A percentile compares a stretch with the other conserved stretches of the same genome.
phyloP scores from a whole-genome alignment of 2,329 filamentous ascomycete genomes.

The Trichoderma pleuroti region DNA sequence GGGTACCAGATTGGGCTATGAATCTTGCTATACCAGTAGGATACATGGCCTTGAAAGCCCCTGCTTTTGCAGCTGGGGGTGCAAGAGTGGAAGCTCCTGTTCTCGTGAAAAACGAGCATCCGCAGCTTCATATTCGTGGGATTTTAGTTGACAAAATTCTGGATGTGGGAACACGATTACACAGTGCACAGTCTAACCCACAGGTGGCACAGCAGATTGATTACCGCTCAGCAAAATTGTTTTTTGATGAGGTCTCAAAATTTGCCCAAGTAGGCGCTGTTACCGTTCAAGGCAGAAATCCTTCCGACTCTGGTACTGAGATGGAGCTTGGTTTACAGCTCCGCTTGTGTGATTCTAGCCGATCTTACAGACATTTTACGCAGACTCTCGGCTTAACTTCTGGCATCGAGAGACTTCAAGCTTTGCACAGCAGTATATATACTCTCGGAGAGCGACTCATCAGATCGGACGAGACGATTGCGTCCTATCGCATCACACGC shows the following conservation, averaged over 20 bases:
- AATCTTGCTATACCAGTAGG: constrained; percentile 26
- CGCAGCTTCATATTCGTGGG: constrained; percentile 23
- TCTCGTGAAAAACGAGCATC: constrained; percentile 7
- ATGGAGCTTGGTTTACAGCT: constrained; percentile 6
- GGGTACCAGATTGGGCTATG: constrained; percentile 36
- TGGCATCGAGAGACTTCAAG: constrained; percentile 13
- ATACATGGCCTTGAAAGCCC: constrained; percentile 25
- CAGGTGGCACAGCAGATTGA: constrained; percentile 22
- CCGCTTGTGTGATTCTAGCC: constrained; percentile 25
- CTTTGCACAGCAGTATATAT: not conserved
- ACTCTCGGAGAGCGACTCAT: constrained; percentile 22
- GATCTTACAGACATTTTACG: constrained; percentile 18
- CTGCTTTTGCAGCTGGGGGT: constrained; percentile 28
- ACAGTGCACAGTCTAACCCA: not conserved
- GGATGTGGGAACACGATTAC: constrained; percentile 22
- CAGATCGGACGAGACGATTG: constrained; percentile 1
- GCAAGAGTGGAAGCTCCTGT: not conserved
- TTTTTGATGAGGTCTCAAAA: constrained; percentile 28
- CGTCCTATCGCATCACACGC: constrained; percentile 22
- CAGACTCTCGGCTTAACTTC: not conserved
- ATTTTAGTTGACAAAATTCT: constrained; percentile 25
- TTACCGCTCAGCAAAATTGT: constrained; percentile 23
- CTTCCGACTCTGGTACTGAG: not conserved
- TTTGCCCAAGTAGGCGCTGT: constrained; percentile 20
- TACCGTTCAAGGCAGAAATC: no score